Base-by-base conservation (phyloP, 129 eudicot genomes). In the Tanacetum coccineum region DNA sequence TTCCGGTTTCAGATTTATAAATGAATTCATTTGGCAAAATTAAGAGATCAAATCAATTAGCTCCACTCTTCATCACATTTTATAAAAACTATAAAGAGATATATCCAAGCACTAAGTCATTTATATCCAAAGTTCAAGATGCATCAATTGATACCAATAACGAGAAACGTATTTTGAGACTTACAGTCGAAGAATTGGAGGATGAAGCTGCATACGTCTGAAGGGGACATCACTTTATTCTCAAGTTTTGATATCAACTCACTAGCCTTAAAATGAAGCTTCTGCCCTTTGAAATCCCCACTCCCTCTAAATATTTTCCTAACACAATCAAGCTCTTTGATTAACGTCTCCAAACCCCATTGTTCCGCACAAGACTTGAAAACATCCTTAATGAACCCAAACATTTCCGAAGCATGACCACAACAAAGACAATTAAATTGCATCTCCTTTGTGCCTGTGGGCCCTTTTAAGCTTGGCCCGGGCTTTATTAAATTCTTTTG, bases 351-450 rank as follows among this genome's bases (percentile, higher is more conserved):
- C 14, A 70, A 68, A 71, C 77, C 79, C 97, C 97, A 90, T n/a
- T 78, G 83, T 76, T 72, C 81, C 2, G 92, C 95, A 76, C 92
- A 90, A 20, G 80, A 46, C 70, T 67, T 62, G 44, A 87, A 90
- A 4, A 87, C 95, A 54, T 90, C 97, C 81, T 84, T 90, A 44
- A 87, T 86, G 49, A 90, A 90, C 50, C 97, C 97, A 83, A 82
- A 81, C 97, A 90, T 90, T 75, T 90, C 95, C 1, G 97, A 90
- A 63, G 92, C 82, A 81, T 90, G 97, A 65, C 82, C 92, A 64
- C 97, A 90, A 17, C 95, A 87, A 53, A 79, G 89, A 64, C 97
- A 90, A 70, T 90, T 79, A 75, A 90, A 90, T 40, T 90, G 97
- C 89, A 90, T 84, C 83, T 87, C 97, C 1, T 71, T 80, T 12